Evolutionary conservation across 352 stramenopile genomes (phyloP).

Genomic region (Aphanomyces astaci): DNA sequence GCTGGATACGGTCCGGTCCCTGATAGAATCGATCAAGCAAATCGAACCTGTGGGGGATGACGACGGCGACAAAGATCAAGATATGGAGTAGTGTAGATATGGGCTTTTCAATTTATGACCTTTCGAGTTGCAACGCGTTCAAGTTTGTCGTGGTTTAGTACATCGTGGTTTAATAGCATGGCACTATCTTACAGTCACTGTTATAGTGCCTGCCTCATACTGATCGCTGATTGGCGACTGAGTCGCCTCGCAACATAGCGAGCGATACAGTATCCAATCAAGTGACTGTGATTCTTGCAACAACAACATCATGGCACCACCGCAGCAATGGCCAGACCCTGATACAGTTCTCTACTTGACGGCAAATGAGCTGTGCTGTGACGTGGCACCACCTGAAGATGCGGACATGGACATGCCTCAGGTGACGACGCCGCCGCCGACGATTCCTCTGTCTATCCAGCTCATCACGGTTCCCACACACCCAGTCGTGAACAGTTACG

Average conservation of each 20-base stretch:
- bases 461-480: not conserved
- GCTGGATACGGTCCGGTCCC: slow-evolving; percentile 35
- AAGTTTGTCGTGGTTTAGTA: not conserved
- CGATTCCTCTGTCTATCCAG: not conserved
- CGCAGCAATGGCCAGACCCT: not conserved
- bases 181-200: no score
- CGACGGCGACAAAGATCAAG: slow-evolving; percentile 42
- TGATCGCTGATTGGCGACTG: not conserved
- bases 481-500: slow-evolving; percentile 2
- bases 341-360: not conserved
- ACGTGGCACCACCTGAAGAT: not conserved
- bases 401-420: not conserved
- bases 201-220: no score
- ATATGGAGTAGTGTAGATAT: slow-evolving; percentile 68
- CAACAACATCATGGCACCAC: not conserved
- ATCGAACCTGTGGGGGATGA: slow-evolving; percentile 37
- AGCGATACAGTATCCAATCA: no score
- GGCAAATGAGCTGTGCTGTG: slow-evolving; percentile 4
- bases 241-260: no score
- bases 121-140: slow-evolving; percentile 25
- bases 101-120: no score
- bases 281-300: not conserved
- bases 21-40: slow-evolving; percentile 16
- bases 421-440: not conserved
- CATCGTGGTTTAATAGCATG: no score